Evolutionary conservation across 2,329 filamentous ascomycete species (phyloP), one percentile per base, ranked within the genome.

Genomic region (Trichoderma polysporum): DNA sequence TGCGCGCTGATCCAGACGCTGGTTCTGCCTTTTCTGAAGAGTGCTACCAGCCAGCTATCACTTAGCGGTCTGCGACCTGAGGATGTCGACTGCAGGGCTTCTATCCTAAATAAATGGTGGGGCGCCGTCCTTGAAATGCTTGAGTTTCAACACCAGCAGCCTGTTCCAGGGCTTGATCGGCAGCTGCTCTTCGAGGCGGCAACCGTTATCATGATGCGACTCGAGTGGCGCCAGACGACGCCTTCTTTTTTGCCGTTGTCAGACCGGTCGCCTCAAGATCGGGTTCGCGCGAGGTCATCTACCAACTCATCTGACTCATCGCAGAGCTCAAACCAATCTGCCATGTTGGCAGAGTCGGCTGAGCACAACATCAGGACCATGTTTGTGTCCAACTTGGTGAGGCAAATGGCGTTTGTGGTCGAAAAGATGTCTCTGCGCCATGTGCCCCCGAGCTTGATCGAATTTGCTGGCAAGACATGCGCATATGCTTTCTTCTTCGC

Each of bases 401-500:
- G 90, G 45, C 94, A 97, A 74, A 91, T 97, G 88, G 84, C 87
- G 1, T 91, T 95, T 70, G 91, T 93, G n/a, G 90, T 97, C 7
- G 92, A 95, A 64, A 94, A 93, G 75, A 91, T 97, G 88, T 93
- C 92, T 17, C 82, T 92, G 73, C 87, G 92, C 57, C 90, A 93
- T 67, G 82, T 82, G 4, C 85, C 86, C 1, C 73, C 82, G 22
- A 90, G 88, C 71, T 77, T 93, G 67, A 91, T 97, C 67, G 90
- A 91, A 33, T 97, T 97, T 76, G 93, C 92, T 63, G 94, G 92
- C 68, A 96, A 95, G 78, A 92, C 93, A 4, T 94, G 91, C 74
- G 93, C 94, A 2, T 97, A 96, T 77, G 93, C 92, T 33, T 97
- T 97, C 78, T 95, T 94, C 79, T 97, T 97, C 74, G 94, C 92